Conservation (phyloP, 495 filamentous ascomycete genomes). For the Neurospora sp. region DNA sequence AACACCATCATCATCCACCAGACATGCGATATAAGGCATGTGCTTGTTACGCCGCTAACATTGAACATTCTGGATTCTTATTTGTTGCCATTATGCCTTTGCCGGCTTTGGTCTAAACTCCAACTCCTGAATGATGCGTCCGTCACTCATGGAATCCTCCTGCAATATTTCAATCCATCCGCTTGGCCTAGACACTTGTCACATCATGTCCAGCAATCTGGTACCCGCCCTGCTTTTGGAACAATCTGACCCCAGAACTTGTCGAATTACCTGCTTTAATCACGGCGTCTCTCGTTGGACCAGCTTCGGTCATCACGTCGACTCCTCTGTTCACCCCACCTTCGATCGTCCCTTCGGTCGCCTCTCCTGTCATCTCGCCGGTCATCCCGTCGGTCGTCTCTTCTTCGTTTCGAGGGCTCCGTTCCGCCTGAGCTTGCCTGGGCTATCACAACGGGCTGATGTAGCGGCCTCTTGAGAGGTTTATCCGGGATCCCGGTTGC, state of each 20-base stretch:
- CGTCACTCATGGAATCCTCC: conserved; percentile 8
- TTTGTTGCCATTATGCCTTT: conserved; percentile 10
- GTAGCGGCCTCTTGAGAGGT: conserved; percentile 43
- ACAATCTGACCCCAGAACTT: neutral
- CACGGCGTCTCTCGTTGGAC: conserved; percentile 19
- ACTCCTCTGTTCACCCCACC: neutral
- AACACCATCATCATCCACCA: conserved; percentile 14
- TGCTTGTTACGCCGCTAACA: conserved; percentile 12
- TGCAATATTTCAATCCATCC: conserved; percentile 8
- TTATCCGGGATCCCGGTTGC: conserved; percentile 36
- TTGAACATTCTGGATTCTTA: conserved; percentile 9
- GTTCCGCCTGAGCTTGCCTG: conserved; percentile 23
- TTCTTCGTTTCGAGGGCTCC: conserved; percentile 18
- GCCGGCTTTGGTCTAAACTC: conserved; percentile 3
- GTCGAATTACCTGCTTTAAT: conserved; percentile 6
- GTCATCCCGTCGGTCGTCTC: conserved; percentile 16
- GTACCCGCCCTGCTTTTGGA: neutral
- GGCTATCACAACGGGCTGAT: conserved; percentile 41
- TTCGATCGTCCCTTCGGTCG: conserved; percentile 1
- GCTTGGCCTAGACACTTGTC: conserved; percentile 10
- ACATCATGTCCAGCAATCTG: conserved; percentile 8
- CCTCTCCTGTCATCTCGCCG: conserved; percentile 3
- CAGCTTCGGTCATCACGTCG: conserved; percentile 14
- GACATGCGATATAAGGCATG: conserved; percentile 13
- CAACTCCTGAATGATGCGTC: conserved; percentile 5